Conservation (phyloP, 306 rosid species). For the Carpinus fangiana region DNA sequence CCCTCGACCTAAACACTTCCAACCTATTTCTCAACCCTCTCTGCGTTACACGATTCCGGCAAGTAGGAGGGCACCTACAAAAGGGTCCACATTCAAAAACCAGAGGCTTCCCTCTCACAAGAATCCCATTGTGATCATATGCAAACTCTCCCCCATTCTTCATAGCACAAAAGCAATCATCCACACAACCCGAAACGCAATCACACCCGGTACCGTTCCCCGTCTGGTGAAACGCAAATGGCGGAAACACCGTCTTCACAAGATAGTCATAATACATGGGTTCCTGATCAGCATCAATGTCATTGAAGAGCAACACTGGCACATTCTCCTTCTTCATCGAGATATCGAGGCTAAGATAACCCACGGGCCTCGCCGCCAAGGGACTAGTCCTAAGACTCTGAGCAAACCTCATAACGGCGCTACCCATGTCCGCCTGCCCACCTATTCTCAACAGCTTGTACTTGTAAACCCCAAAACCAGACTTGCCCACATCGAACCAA, state of each 20-base stretch:
- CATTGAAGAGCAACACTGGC: constrained; percentile 66
- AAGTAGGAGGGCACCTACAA: constrained; percentile 74
- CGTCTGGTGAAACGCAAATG: constrained; percentile 59
- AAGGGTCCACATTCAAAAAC: constrained; percentile 87
- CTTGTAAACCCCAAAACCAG: constrained; percentile 93
- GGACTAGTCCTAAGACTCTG: constrained; percentile 52
- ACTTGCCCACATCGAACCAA: constrained; percentile 95
- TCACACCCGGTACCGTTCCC: constrained; percentile 65
- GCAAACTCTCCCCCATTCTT: constrained; percentile 79
- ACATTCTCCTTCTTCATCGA: constrained; percentile 56
- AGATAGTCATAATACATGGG: constrained; percentile 77
- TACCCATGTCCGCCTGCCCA: constrained; percentile 93
- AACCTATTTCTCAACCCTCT: constrained; percentile 62
- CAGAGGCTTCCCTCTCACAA: constrained; percentile 82
- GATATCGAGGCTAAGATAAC: constrained; percentile 65
- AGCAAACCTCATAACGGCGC: constrained; percentile 58
- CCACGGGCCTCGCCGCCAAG: constrained; percentile 50
- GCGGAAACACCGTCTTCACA: constrained; percentile 56
- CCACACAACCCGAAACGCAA: constrained; percentile 55
- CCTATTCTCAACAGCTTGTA: constrained; percentile 73
- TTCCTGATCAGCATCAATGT: constrained; percentile 63
- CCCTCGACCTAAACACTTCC: constrained; percentile 85
- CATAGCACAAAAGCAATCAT: constrained; percentile 72
- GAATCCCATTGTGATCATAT: constrained; percentile 65
- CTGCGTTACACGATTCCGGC: constrained; percentile 79